phyloP scores from a whole-genome alignment of 2,329 filamentous ascomycete genomes.

The Pseudogymnoascus sp. region DNA sequence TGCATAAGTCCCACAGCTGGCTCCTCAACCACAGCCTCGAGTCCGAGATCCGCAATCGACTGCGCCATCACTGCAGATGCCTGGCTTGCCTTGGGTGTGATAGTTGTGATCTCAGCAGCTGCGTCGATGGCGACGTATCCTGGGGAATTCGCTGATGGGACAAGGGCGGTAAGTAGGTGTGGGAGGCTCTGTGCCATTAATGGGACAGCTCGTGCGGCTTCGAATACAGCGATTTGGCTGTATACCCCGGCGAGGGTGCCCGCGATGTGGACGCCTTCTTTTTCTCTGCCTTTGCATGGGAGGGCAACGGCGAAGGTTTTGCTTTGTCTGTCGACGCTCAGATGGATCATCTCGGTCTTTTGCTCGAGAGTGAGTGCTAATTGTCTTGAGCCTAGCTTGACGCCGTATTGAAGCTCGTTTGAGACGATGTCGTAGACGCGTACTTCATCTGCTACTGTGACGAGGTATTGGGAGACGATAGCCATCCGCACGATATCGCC shows the following conservation, averaged over 20 bases:
- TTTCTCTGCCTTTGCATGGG: conserved; percentile 27
- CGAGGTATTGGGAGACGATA: conserved; percentile 65
- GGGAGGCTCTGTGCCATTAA: conserved; percentile 51
- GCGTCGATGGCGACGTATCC: conserved; percentile 73
- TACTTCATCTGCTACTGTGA: conserved; percentile 67
- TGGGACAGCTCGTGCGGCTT: conserved; percentile 50
- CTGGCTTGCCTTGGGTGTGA: conserved; percentile 52
- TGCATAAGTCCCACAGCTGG: conserved; percentile 29
- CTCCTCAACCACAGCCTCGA: conserved; percentile 30
- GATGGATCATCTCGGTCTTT: conserved; percentile 47
- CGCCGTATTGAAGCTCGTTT: conserved; percentile 63
- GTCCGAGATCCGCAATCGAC: conserved; percentile 47
- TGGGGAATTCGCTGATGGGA: conserved; percentile 55
- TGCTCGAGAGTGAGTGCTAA: conserved; percentile 29
- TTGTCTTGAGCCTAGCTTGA: conserved; percentile 44
- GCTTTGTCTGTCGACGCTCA: conserved; percentile 63
- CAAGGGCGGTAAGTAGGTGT: conserved; percentile 57
- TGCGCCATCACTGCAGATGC: conserved; percentile 45
- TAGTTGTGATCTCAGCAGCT: conserved; percentile 62
- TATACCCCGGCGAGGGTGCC: conserved; percentile 38
- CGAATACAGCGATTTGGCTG: conserved; percentile 57
- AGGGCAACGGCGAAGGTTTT: conserved; percentile 60
- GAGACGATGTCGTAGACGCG: conserved; percentile 78
- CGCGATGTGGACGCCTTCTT: conserved; percentile 39
- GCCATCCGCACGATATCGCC: conserved; percentile 60